Percentiles rank a stretch among this genome's conserved stretches.
These are phyloP conservation scores for Diutina sp. DNA, from an alignment of 1,139 yeast genomes.

Conservation along the genomic window DNA sequence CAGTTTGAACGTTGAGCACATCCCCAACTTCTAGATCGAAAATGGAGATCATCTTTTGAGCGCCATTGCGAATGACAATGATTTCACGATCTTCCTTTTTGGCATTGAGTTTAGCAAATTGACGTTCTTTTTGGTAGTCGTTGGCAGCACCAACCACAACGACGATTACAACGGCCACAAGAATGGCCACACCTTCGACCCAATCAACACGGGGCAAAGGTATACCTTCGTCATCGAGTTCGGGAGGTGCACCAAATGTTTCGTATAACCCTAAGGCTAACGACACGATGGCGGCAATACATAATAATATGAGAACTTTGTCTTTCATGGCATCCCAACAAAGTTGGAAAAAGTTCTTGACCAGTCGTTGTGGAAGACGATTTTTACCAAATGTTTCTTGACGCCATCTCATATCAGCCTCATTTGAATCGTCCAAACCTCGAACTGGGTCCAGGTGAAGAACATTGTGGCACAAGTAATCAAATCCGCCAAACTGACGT, in stretches of 20 bases:
- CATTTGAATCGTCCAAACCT: constrained; percentile 31
- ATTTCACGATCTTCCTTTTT: constrained; percentile 79
- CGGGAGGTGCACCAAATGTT: constrained; percentile 74
- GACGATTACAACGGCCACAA: constrained; percentile 82
- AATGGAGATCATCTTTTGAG: constrained; percentile 56
- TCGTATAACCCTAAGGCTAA: constrained; percentile 86
- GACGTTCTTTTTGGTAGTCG: constrained; percentile 93
- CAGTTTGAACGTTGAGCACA: constrained; percentile 70
- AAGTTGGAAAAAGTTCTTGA: constrained; percentile 54
- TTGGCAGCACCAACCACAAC: constrained; percentile 89
- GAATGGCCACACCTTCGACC: constrained; percentile 98
- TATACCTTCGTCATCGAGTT: constrained; percentile 66
- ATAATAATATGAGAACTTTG: constrained; percentile 72
- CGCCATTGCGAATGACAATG: constrained; percentile 64
- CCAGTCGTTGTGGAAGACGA: constrained; percentile 51
- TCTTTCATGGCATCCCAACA: constrained; percentile 85
- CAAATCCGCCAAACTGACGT: constrained; percentile 30
- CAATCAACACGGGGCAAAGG: constrained; percentile 76
- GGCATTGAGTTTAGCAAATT: constrained; percentile 76
- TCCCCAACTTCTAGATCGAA: constrained; percentile 82
- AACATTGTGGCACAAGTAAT: constrained; percentile 10
- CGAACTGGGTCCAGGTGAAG: constrained; percentile 25
- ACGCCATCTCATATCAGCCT: constrained; percentile 22
- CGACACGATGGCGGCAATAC: constrained; percentile 80
- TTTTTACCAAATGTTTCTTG: constrained; percentile 49